Evolutionary conservation across 2,329 filamentous ascomycete genomes (phyloP).

Genomic region (Aspergillus fructus): DNA sequence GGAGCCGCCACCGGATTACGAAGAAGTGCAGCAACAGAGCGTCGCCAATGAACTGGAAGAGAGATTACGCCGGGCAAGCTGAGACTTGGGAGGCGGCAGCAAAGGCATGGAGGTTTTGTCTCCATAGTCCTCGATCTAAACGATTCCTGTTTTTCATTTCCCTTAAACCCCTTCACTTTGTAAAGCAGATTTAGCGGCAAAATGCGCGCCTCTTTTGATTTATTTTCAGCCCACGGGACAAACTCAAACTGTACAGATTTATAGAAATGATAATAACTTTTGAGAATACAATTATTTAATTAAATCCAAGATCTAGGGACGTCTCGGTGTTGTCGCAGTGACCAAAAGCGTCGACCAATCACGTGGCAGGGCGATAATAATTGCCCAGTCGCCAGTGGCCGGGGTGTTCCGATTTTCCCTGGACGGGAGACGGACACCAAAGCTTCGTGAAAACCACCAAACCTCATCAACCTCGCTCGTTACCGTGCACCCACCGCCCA

Average conservation of each 20-base stretch:
- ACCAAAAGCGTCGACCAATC: conserved; percentile 32
- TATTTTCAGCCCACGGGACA: background rate
- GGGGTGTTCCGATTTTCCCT: conserved; percentile 43
- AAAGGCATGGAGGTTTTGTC: background rate
- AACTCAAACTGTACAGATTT: background rate
- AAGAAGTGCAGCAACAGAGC: conserved; percentile 82
- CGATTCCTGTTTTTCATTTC: background rate
- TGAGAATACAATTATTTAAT: background rate
- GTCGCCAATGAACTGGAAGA: conserved; percentile 72
- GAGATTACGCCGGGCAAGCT: conserved; percentile 41
- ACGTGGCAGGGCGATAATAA: conserved; percentile 39
- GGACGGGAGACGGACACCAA: conserved; percentile 24
- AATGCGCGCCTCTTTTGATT: background rate
- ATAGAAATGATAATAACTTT: background rate
- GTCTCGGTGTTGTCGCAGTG: background rate
- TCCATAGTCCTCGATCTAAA: background rate
- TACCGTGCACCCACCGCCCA: conserved; percentile 23
- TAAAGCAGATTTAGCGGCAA: conserved; percentile 1
- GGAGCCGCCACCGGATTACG: conserved; percentile 87
- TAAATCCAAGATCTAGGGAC: background rate
- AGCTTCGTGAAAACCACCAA: conserved; percentile 38
- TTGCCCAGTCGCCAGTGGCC: conserved; percentile 38
- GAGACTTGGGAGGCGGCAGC: background rate
- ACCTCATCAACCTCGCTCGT: conserved; percentile 32
- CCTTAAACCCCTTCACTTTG: background rate